Evolutionary conservation across 176 grass and related monocot species (phyloP), one percentile per base, ranked within the genome.

Genomic region (Eleusine indica): DNA sequence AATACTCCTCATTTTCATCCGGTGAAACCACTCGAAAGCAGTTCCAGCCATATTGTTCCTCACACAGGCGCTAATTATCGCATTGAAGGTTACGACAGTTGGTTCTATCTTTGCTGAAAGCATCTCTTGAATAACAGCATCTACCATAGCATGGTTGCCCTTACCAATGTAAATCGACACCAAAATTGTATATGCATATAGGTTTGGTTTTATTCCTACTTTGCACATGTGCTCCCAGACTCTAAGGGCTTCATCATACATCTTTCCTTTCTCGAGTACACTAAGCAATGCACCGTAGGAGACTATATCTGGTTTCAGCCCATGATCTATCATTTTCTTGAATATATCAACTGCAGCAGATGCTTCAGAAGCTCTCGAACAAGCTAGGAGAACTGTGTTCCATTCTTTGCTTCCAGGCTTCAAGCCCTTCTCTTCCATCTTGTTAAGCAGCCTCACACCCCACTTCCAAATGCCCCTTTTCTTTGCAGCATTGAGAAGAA

Each of bases 171-270:
- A 90, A 85, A 98, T 76, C 2, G 96, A 93, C 5, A 71, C 91
- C 74, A 98, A 72, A 15, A 92, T 94, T 57, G 93, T 98, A 49
- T 95, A 98, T 13, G 96, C 89, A 53, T 98, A 61, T 44, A 95
- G 38, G 90, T 98, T 98, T 6, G 93, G 96, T 10, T 89, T 83
- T 63, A 93, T 68, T 60, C 89, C 91, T 16, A 95, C 74, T 63
- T 88, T 95, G 88, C 76, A 64, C 96, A 98, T 98, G 73, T 98
- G 92, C 18, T 87, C 83, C 96, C 96, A 98, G 6, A 92, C 96
- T 65, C 70, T 71, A 4, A 93, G 60, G 6, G 87, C 91, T 68
- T 95, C 93, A 15, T 95, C 96, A 57, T 94, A 95, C 5, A 98
- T 71, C 63, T 80, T 84, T 9, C 89, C 96, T 85, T 94, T 98